These are phyloP conservation scores for Xylaria sp. DNA, from an alignment of 2,329 filamentous ascomycete genomes.

Conservation along the genomic window DNA sequence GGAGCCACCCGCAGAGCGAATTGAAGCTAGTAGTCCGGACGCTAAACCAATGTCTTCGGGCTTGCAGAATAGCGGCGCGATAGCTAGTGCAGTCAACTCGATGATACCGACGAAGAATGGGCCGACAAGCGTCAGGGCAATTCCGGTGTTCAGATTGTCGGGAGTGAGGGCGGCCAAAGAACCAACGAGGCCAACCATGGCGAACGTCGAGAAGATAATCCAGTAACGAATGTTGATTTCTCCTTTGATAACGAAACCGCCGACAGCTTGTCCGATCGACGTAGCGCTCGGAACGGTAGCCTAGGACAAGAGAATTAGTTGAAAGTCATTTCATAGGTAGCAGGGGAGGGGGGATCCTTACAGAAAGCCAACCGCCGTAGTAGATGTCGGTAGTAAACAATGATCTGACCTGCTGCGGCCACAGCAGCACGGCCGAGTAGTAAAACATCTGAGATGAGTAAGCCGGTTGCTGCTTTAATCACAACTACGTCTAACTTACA, in stretches of 20 bases:
- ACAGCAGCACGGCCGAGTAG: slow-evolving; percentile 43
- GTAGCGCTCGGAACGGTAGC: slow-evolving; percentile 45
- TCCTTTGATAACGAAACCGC: slow-evolving; percentile 42
- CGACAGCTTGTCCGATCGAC: slow-evolving; percentile 43
- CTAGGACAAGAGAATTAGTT: slow-evolving; percentile 24
- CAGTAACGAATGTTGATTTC: slow-evolving; percentile 45
- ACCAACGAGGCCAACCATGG: slow-evolving; percentile 46
- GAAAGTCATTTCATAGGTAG: neutral
- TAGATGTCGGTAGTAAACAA: slow-evolving; percentile 44
- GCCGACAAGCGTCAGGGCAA: slow-evolving; percentile 45
- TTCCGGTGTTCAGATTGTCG: slow-evolving; percentile 39
- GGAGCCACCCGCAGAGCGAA: slow-evolving; percentile 46
- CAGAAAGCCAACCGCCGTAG: slow-evolving; percentile 46
- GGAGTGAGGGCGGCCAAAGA: slow-evolving; percentile 44
- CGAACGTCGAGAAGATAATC: slow-evolving; percentile 46
- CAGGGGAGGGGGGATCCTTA: slow-evolving; percentile 14
- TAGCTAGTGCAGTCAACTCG: slow-evolving; percentile 43
- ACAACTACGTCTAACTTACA: slow-evolving; percentile 28
- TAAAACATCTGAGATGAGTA: slow-evolving; percentile 40
- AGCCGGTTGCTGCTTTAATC: neutral
- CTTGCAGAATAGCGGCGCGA: slow-evolving; percentile 46
- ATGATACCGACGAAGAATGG: slow-evolving; percentile 47
- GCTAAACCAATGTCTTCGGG: slow-evolving; percentile 49
- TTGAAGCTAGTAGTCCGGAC: slow-evolving; percentile 47
- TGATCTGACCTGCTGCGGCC: slow-evolving; percentile 45